phyloP scores from a whole-genome alignment of 192 early-diverging fungal species.

The Cladochytrium replicatum region DNA sequence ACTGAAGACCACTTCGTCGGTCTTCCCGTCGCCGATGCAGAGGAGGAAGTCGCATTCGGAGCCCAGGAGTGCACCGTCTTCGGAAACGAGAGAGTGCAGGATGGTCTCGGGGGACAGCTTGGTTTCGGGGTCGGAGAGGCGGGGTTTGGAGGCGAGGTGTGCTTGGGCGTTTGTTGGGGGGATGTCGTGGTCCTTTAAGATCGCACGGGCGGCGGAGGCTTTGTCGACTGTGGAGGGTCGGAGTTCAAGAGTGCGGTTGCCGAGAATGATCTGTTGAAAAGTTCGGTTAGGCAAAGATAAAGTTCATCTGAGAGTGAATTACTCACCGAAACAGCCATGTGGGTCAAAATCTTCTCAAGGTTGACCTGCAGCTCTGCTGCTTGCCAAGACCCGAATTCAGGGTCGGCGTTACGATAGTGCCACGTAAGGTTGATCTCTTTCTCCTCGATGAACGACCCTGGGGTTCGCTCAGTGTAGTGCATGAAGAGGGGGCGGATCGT shows the following conservation, averaged over 20 bases:
- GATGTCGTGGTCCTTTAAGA: constrained; percentile 65
- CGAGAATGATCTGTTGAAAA: constrained; percentile 88
- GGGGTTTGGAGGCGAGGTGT: neutral
- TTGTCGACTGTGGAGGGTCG: constrained; percentile 91
- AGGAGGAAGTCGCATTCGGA: constrained; percentile 58
- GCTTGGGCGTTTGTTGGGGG: neutral
- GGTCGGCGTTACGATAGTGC: constrained; percentile 92
- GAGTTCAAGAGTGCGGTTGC: constrained; percentile 95
- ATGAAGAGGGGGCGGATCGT: constrained; percentile 90
- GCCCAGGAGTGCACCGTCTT: neutral
- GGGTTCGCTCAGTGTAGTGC: constrained; percentile 96
- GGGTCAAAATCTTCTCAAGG: constrained; percentile 86
- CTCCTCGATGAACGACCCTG: constrained; percentile 94
- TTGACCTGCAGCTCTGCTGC: constrained; percentile 96
- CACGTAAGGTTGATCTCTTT: constrained; percentile 98
- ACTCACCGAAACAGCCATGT: constrained; percentile 83
- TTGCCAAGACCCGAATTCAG: constrained; percentile 94
- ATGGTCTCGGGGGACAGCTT: neutral
- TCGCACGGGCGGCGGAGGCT: constrained; percentile 73
- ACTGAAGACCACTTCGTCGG: constrained; percentile 91
- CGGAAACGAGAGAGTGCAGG: neutral
- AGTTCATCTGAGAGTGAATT: too few relatives aligned
- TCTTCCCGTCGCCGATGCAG: constrained; percentile 89
- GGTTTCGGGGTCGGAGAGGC: neutral
- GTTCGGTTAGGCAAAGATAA: too few relatives aligned